Evolutionary conservation across 2,329 filamentous ascomycete genomes (phyloP), one percentile per base, ranked within the genome.

Genomic region (Niveomyces coronatus): DNA sequence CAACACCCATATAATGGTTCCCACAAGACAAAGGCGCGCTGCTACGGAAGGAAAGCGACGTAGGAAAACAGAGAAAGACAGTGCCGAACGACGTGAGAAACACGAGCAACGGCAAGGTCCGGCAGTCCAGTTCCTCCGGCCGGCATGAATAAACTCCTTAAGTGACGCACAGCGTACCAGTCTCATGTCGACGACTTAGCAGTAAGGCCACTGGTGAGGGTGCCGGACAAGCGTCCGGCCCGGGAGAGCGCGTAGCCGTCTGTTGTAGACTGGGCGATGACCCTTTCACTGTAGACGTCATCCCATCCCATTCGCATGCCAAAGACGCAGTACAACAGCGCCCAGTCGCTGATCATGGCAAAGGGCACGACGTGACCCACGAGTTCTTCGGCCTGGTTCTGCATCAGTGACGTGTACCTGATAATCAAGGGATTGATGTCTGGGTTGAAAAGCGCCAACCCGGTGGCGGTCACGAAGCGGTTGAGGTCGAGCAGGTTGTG

Each of bases 291-390:
- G 35, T 66, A 67, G 5, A 61, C 18, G 9, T 35, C 46, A 1
- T 45, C 38, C 65, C 63, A 67, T 16, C 61, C 59, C n/a, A 54
- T 47, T 2, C 43, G 42, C 47, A 68, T 55, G 13, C 52, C 53
- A 30, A 60, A 63, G 3, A 51, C 49, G 3, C 41, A 38, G 8
- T 44, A 37, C 22, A 68, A 47, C 8, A 51, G 49, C 10, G 37
- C 27, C 17, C 44, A 15, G 41, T 68, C 64, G 3, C 43, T 31
- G 0, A 40, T 30, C 3, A 46, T 43, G 3, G 65, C 43, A 23
- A 49, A 47, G 9, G 55, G 53, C 16, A 52, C 32, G 13, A 66
- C 52, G 8, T 53, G 53, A 5, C 49, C 63, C 1, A 65, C 50
- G 20, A 64, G 47, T 26, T 47, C 50, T 26, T 65, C 62, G 2